A percentile compares a stretch with the other conserved stretches of the same genome.
phyloP scores from a whole-genome alignment of 495 filamentous ascomycete species.

The Schizothecium vesticola region DNA sequence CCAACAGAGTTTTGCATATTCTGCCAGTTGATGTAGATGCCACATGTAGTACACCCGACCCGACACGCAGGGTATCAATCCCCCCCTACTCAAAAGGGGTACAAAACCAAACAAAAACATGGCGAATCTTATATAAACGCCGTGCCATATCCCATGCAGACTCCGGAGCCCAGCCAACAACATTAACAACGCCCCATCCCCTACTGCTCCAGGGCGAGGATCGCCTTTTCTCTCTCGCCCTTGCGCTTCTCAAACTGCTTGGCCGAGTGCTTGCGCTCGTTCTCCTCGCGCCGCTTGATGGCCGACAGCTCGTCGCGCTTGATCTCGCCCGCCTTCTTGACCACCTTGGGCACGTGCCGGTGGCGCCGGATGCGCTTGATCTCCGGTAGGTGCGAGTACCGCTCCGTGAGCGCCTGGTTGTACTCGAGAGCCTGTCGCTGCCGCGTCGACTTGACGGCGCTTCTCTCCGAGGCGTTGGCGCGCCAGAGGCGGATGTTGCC shows the following conservation, averaged over 20 bases:
- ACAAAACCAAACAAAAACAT: not conserved
- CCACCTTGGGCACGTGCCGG: slow-evolving; percentile 82
- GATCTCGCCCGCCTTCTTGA: slow-evolving; percentile 98
- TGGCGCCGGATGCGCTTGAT: slow-evolving; percentile 85
- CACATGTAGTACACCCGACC: slow-evolving; percentile 9
- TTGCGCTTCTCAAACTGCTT: slow-evolving; percentile 67
- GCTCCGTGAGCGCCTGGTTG: slow-evolving; percentile 72
- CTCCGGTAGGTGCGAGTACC: slow-evolving; percentile 95
- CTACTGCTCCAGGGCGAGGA: slow-evolving; percentile 72
- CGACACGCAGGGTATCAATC: slow-evolving; percentile 25
- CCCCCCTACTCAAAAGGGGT: not conserved
- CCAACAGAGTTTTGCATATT: not conserved
- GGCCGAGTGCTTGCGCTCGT: slow-evolving; percentile 83
- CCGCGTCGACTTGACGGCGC: slow-evolving; percentile 75
- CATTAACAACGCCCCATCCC: not conserved
- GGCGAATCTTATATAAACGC: slow-evolving; percentile 14
- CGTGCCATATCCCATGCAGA: slow-evolving; percentile 20
- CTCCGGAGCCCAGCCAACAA: not conserved
- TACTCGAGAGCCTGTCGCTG: slow-evolving; percentile 89
- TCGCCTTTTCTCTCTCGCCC: slow-evolving; percentile 88
- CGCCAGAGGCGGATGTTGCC: slow-evolving; percentile 93
- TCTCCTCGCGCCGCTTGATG: slow-evolving; percentile 88
- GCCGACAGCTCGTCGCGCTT: slow-evolving; percentile 83
- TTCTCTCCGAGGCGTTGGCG: slow-evolving; percentile 75
- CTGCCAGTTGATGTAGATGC: not conserved